phyloP scores from a whole-genome alignment of 306 rosid species.

The Acmispon strigosus region DNA sequence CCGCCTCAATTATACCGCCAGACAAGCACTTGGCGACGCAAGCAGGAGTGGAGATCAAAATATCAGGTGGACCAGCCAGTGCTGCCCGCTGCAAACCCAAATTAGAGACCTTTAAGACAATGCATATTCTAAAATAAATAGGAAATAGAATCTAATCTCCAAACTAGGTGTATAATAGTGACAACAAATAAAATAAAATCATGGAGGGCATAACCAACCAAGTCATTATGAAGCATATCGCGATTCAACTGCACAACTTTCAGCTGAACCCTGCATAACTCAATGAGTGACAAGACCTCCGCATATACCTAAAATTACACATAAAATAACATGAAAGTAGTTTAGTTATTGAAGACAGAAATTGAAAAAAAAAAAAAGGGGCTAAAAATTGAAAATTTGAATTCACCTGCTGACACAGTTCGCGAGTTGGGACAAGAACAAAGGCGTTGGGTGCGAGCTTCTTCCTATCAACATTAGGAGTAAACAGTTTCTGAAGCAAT shows the following conservation, averaged over 20 bases:
- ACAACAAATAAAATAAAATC: not conserved
- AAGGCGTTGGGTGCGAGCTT: constrained; percentile 75
- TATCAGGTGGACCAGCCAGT: constrained; percentile 70
- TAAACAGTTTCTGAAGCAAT: constrained; percentile 75
- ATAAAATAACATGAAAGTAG: not conserved
- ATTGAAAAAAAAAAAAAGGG: not conserved
- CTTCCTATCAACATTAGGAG: constrained; percentile 36
- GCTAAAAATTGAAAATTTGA: not conserved
- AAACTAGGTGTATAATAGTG: not conserved
- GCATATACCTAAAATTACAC: constrained; percentile 44
- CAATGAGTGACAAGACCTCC: constrained; percentile 62
- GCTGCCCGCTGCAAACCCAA: constrained; percentile 58
- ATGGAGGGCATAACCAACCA: constrained; percentile 54
- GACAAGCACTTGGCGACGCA: constrained; percentile 83
- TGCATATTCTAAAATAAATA: not conserved
- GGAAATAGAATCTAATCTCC: not conserved
- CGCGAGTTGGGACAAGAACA: constrained; percentile 74
- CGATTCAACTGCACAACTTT: constrained; percentile 78
- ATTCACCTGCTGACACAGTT: constrained; percentile 72
- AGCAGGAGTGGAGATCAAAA: constrained; percentile 87
- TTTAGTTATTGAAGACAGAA: not conserved
- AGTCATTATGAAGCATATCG: constrained; percentile 59
- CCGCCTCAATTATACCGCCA: constrained; percentile 41
- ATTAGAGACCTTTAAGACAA: not conserved
- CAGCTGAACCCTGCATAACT: constrained; percentile 66